phyloP scores from a whole-genome alignment of 106 monocot genomes.

The Cymbidium sinense region DNA sequence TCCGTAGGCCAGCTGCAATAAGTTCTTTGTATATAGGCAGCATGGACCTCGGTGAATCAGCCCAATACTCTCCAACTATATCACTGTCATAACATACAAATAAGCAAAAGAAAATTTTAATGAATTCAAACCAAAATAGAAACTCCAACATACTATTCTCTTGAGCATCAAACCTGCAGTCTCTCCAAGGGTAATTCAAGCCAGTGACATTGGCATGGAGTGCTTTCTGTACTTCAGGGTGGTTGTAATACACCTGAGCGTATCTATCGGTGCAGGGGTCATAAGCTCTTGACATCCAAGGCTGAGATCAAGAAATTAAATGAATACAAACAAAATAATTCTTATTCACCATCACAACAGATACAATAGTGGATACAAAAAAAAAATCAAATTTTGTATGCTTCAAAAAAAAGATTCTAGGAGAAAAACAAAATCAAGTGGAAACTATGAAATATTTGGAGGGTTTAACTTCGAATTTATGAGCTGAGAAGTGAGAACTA shows the following conservation, averaged over 20 bases:
- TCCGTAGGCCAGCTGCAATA: conserved; percentile 65
- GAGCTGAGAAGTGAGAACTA: conserved; percentile 18
- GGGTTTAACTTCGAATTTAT: background rate
- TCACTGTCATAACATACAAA: conserved; percentile 32
- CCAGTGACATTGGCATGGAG: conserved; percentile 83
- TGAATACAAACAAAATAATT: background rate
- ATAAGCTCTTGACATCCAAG: conserved; percentile 91
- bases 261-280: conserved; percentile 81
- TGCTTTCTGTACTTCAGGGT: conserved; percentile 72
- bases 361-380: background rate
- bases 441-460: background rate
- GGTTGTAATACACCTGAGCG: conserved; percentile 64
- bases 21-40: conserved; percentile 92
- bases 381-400: background rate
- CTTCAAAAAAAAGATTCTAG: background rate
- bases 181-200: conserved; percentile 63
- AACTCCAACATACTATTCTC: background rate
- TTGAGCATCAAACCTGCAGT: conserved; percentile 65
- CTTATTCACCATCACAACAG: background rate
- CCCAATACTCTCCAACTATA: conserved; percentile 58
- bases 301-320: conserved; percentile 29
- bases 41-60: conserved; percentile 84
- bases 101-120: background rate
- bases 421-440: background rate
- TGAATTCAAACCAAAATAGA: background rate